Base-by-base conservation (phyloP, 768 basidiomycete species). In the Clitopilus hobsonii region DNA sequence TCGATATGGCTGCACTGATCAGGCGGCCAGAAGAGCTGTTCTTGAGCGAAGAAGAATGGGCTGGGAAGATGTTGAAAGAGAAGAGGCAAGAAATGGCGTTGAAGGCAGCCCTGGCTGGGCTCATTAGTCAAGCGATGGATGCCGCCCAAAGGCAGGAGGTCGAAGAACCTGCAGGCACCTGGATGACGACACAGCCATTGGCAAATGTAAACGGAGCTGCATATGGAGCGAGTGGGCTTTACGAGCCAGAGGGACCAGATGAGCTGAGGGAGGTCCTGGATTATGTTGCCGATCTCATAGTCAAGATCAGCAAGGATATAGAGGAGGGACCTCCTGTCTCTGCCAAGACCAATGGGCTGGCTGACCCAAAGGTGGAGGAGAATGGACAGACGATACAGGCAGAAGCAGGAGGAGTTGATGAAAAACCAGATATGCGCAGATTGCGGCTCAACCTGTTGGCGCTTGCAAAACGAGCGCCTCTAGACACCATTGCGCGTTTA, bases 371-470 rank as follows among this genome's bases (percentile, higher is more conserved):
- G 23, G 14, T 47, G 45, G 55, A 22, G 51, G 38, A 28, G 18
- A 29, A 52, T 22, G 27, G 22, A 23, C 30, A 49, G 27, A 41
- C 56, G 23, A 54, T 50, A 26, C 53, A 55, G 26, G 47, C 14
- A 25, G 32, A 53, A 7, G 47, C 18, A 18, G 20, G 5, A 6
- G 47, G 30, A 18, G 11, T 38, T 14, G 27, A 38, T 10, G 86
- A 86, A 63, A 81, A 85, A 54, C 73, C 78, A 2, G 60, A 72
- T 16, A 49, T 84, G 61, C 78, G 79, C 53, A 78, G 83, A 52
- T 71, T 91, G 49, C 78, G 89, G 32, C 72, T 91, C 59, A 91
- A 89, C 64, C 72, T 92, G 25, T 76, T 92, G 24, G 88, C 89
- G 1, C 74, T 92, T 28, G 86, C 87, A 54, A 89, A 90, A 64